Evolutionary conservation across 2,329 filamentous ascomycete genomes (phyloP), one percentile per base, ranked within the genome.

Genomic region (Graphiopsis chlorocephala): DNA sequence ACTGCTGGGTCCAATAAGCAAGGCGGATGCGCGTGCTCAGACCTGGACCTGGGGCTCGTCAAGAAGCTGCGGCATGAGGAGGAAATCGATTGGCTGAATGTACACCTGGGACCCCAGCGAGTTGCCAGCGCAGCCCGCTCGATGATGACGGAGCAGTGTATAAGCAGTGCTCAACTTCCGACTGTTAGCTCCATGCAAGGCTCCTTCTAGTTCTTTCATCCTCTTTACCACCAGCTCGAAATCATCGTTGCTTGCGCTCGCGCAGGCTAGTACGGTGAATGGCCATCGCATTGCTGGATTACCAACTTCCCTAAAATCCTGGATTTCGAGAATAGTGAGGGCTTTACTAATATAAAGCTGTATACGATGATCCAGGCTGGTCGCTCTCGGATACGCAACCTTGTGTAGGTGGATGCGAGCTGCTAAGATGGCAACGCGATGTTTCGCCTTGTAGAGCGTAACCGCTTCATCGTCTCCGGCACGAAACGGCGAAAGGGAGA

Each of bases 211-310:
- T 15, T 33, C 28, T 33, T 26, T 4, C 53, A 56, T 56, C 14
- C 52, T 55, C 5, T 17, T 42, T 17, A 45, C 23, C 4, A 68
- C 28, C 7, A 66, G 45, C 2, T 58, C 47, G 23, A 67, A 66
- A 10, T 68, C 68, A 17, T 61, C 33, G 5, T 66, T 53, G 6
- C 28, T 62, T 4, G 57, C 47, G 7, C 63, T 31, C 28, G 68
- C 68, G 35, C 68, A 69, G 4, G 63, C 66, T 3, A 69, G 48
- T 10, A 68, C 63, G 8, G 65, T 68, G 12, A 69, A 42, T 10
- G 66, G 68, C 68, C 68, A 69, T 8, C 64, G 55, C 11, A 69
- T 35, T 7, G 68, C 66, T 10, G 68, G 68, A 47, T 66, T 67
- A 5, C 63, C 65, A 4, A 63, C 50, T 14, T 66, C 68, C 6